These are phyloP conservation scores for Candida labiduridarum DNA, from an alignment of 1,139 yeast species.

Conservation along the genomic window DNA sequence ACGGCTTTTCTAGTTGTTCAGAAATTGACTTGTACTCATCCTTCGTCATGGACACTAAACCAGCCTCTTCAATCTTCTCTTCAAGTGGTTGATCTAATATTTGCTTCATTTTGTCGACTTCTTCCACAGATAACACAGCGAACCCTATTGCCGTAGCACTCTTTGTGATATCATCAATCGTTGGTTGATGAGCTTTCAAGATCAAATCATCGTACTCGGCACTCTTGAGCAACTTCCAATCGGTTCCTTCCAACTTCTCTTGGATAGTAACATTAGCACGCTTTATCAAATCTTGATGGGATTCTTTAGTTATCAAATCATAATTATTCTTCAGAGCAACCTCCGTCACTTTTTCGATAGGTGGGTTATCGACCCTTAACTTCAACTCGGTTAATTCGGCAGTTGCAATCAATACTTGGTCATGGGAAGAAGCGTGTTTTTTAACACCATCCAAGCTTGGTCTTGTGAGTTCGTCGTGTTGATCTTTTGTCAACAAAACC, in stretches of 20 bases:
- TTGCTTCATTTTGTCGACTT: conserved; percentile 11
- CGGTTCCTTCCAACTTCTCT: conserved; percentile 26
- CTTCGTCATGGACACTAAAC: conserved; percentile 34
- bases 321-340: conserved; percentile 1
- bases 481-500: conserved; percentile 20
- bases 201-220: conserved; percentile 37
- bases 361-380: conserved; percentile 18
- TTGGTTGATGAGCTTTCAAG: conserved; percentile 39
- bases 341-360: conserved; percentile 22
- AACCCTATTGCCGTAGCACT: conserved; percentile 34
- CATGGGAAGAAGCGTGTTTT: conserved; percentile 19
- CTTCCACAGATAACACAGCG: conserved; percentile 25
- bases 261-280: conserved; percentile 24
- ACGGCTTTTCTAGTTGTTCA: conserved; percentile 24
- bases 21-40: conserved; percentile 31
- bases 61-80: conserved; percentile 29
- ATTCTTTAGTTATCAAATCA: conserved; percentile 19
- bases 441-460: conserved; percentile 28
- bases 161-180: conserved; percentile 30
- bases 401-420: conserved; percentile 21
- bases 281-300: conserved; percentile 23
- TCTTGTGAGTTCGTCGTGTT: conserved; percentile 18
- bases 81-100: conserved; percentile 16
- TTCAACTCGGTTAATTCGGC: conserved; percentile 17
- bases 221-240: conserved; percentile 23